Percentiles rank a stretch among this genome's conserved stretches.
Conservation (phyloP, 148 eudicot species). For the Drosera capensis region DNA sequence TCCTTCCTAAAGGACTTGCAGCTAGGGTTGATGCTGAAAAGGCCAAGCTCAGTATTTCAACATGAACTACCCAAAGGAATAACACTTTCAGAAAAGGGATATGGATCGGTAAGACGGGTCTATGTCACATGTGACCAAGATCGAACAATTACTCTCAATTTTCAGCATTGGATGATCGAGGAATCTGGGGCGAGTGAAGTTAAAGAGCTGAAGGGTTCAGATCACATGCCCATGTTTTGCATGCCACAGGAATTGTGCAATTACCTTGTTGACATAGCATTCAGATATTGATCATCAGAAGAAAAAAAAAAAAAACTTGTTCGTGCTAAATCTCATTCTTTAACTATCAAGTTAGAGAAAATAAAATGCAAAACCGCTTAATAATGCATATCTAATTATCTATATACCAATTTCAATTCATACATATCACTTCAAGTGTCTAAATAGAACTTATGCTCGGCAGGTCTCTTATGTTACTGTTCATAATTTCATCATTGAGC, state of each 20-base stretch:
- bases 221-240: conserved; percentile 39
- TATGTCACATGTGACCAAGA: conserved; percentile 18
- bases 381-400: too few species aligned
- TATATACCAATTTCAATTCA: too few species aligned
- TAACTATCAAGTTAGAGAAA: too few species aligned
- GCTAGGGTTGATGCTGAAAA: background rate
- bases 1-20: background rate
- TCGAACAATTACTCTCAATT: conserved; percentile 6
- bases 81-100: background rate
- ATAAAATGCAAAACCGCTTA: too few species aligned
- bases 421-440: too few species aligned
- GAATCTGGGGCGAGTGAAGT: conserved; percentile 18
- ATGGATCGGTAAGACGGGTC: background rate
- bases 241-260: conserved; percentile 19
- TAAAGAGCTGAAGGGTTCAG: conserved; percentile 23
- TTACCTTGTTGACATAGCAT: conserved; percentile 21
- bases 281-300: too few species aligned
- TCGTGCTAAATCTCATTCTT: too few species aligned
- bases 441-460: too few species aligned
- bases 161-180: conserved; percentile 27
- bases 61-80: background rate
- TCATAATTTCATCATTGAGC: too few species aligned
- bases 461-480: too few species aligned
- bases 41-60: background rate
- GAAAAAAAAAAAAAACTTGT: too few species aligned